phyloP scores from a whole-genome alignment of 331 rosid species.

The Quercus tomentella region DNA sequence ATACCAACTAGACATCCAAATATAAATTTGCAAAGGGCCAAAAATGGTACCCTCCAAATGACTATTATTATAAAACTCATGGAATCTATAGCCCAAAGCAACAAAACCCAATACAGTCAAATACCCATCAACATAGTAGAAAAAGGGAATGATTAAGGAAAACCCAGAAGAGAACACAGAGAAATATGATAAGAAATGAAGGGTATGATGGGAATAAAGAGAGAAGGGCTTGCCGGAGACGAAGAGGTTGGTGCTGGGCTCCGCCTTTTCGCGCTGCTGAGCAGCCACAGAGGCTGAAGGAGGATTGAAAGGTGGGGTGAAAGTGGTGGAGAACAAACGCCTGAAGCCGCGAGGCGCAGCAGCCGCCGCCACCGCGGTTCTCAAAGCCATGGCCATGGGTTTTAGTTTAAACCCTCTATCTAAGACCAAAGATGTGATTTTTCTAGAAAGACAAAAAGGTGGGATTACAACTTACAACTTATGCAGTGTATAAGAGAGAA shows the following conservation, averaged over 20 bases:
- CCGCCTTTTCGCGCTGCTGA: constrained; percentile 52
- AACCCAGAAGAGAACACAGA: not conserved
- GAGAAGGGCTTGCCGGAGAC: constrained; percentile 68
- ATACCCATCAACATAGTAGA: not conserved
- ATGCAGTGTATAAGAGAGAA: not conserved
- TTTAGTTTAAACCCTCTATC: constrained; percentile 32
- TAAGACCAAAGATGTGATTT: not conserved
- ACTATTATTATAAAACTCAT: not conserved
- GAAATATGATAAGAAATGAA: not conserved
- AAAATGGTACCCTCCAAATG: not conserved
- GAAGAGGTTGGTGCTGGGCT: constrained; percentile 87
- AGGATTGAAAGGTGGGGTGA: constrained; percentile 35
- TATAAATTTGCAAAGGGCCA: not conserved
- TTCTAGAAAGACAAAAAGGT: not conserved
- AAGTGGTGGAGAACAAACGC: constrained; percentile 50
- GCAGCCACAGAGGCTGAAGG: constrained; percentile 32
- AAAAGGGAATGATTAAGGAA: not conserved
- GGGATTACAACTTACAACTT: not conserved
- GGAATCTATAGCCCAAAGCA: not conserved
- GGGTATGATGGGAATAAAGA: not conserved
- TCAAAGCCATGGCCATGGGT: constrained; percentile 62
- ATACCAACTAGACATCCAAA: not conserved
- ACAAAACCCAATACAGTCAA: not conserved
- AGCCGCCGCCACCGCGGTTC: constrained; percentile 51
- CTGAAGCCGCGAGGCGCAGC: constrained; percentile 61